Evolutionary conservation across 2,329 filamentous ascomycete genomes (phyloP).

Genomic region (Phialemonium atrogriseum): DNA sequence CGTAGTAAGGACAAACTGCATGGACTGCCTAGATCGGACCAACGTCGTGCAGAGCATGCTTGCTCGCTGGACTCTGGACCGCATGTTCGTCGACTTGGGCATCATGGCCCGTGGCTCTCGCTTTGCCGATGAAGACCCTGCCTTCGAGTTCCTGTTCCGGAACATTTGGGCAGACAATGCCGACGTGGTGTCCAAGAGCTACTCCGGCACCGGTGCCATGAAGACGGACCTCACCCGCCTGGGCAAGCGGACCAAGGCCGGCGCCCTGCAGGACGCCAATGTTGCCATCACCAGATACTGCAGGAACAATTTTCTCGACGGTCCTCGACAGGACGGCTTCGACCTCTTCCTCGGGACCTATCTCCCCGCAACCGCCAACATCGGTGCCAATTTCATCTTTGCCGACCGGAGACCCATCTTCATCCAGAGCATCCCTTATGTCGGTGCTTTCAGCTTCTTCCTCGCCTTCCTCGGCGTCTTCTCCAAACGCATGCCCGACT

Average conservation of each 20-base stretch:
- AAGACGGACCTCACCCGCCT: conserved; percentile 98
- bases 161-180: conserved; percentile 99
- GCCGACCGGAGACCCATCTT: conserved; percentile 76
- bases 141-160: conserved; percentile 86
- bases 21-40: conserved; percentile 97
- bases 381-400: conserved; percentile 68
- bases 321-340: conserved; percentile 88
- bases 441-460: conserved; percentile 79
- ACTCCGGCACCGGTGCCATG: conserved; percentile 92
- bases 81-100: conserved; percentile 79
- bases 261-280: conserved; percentile 76
- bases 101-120: conserved; percentile 67
- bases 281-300: conserved; percentile 87
- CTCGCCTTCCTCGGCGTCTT: conserved; percentile 69
- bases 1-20: conserved; percentile 95
- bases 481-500: conserved; percentile 62
- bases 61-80: conserved; percentile 78
- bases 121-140: conserved; percentile 66
- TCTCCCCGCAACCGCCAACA: conserved; percentile 61
- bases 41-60: conserved; percentile 98
- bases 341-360: conserved; percentile 90
- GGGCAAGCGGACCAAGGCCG: conserved; percentile 76
- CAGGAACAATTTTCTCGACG: conserved; percentile 90
- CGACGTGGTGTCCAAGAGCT: conserved; percentile 84
- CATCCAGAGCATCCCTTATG: conserved; percentile 89